Percentiles rank a stretch among this genome's conserved stretches.
Conservation (phyloP, 208 protist species). For the Leishmania mexicana region DNA sequence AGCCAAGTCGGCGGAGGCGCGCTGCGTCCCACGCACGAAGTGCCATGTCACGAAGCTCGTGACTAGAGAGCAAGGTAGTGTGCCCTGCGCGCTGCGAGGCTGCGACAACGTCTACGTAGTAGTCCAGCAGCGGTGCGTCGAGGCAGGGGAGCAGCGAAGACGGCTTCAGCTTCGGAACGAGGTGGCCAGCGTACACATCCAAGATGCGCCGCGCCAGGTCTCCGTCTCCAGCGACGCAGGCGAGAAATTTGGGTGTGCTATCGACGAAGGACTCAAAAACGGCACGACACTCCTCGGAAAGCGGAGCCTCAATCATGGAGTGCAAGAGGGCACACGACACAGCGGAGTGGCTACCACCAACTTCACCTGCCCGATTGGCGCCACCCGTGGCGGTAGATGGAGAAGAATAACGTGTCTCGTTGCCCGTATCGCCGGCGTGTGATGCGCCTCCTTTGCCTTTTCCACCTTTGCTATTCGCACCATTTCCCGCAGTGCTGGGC, state of each 20-base stretch:
- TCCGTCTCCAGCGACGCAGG: conserved; percentile 49
- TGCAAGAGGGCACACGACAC: conserved; percentile 40
- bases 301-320: conserved; percentile 43
- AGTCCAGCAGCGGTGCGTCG: conserved; percentile 47
- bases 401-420: background rate
- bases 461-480: background rate
- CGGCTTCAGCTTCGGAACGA: conserved; percentile 54
- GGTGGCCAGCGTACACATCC: conserved; percentile 45
- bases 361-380: background rate
- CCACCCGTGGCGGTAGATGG: background rate
- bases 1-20: conserved; percentile 9
- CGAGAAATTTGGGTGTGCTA: conserved; percentile 55
- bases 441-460: background rate
- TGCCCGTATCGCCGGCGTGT: background rate
- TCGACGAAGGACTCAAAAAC: conserved; percentile 61
- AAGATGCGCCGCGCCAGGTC: conserved; percentile 54
- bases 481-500: background rate
- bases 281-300: conserved; percentile 49
- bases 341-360: background rate
- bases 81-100: background rate
- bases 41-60: conserved; percentile 18
- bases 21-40: conserved; percentile 13
- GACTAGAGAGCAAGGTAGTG: conserved; percentile 18
- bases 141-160: conserved; percentile 55
- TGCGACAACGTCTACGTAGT: conserved; percentile 61